Base-by-base conservation (phyloP, 2,329 filamentous ascomycete species). In the Claviceps sp. region DNA sequence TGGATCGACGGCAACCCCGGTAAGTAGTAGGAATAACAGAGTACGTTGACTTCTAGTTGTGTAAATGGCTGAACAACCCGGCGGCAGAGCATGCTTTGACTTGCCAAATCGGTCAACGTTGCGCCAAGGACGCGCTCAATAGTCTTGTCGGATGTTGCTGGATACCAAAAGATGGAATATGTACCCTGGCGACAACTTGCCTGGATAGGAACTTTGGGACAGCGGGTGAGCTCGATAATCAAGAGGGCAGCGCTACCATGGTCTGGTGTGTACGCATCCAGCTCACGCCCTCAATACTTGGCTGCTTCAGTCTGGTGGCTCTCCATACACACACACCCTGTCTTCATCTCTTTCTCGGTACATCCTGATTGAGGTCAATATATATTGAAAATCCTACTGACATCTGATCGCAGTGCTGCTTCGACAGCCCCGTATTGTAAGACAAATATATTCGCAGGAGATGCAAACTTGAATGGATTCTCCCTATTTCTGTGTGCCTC, bases 401-500 rank as follows among this genome's bases (percentile, higher is more conserved):
- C 46, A n/a, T 26, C 44, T 13, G 48, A 16, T 34, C 40, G 40
- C 30, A 55, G 54, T 48, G 51, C 52, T 37, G 54, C 45, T 11
- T 53, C 52, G 13, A 47, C 47, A 14, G 50, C 55, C 4, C 58
- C 58, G 2, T 59, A 57, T 43, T 61, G 58, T 50, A 58, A 60
- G 52, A 61, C 59, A 26, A 52, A 61, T 44, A 51, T 59, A 10
- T 55, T 60, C 30, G 48, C 48, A 2, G 51, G 47, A 2, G 55
- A 56, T 49, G 13, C 52, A 16, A 45, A 50, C 19, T 39, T 60
- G 16, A 39, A 52, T 13, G 53, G 56, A 26, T 59, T 53, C 34
- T 61, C 59, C 46, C 51, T 61, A 19, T 58, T 55, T 22, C 48
- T 61, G 16, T 61, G 59, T 48, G 57, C 50, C 22, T 53, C 56